These are phyloP conservation scores for Cyanidioschyzon merolae DNA, from an alignment of 23 red algal genomes.

Conservation along the genomic window DNA sequence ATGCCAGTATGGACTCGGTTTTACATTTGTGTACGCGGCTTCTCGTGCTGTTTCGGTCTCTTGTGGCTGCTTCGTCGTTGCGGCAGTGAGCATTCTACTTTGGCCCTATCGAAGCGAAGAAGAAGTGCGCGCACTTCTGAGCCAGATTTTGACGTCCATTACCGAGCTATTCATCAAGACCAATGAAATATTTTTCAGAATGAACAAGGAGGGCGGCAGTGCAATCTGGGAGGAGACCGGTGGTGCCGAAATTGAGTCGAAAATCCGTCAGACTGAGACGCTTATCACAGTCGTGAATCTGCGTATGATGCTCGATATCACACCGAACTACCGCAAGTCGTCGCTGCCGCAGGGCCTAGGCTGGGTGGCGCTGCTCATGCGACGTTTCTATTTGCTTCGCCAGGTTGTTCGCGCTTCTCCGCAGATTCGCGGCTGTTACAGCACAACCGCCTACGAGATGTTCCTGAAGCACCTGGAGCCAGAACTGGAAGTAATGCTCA, in stretches of 20 bases:
- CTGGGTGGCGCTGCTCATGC: slow-evolving; percentile 11
- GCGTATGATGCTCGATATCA: slow-evolving; percentile 19
- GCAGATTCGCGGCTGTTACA: slow-evolving; percentile 16
- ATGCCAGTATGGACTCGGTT: slow-evolving; percentile 30
- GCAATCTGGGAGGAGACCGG: slow-evolving; percentile 19
- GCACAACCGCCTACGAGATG: slow-evolving; percentile 22
- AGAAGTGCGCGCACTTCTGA: slow-evolving; percentile 19
- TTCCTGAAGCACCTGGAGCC: slow-evolving; percentile 28
- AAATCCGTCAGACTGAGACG: slow-evolving; percentile 6
- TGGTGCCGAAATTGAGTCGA: slow-evolving; percentile 4
- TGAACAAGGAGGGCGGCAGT: slow-evolving; percentile 16
- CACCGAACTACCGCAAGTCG: slow-evolving; percentile 23
- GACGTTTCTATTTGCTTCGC: slow-evolving; percentile 9
- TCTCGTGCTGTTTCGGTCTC: slow-evolving; percentile 28
- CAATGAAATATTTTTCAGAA: slow-evolving; percentile 10
- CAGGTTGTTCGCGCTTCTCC: slow-evolving; percentile 18
- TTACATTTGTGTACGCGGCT: slow-evolving; percentile 29
- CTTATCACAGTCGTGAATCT: slow-evolving; percentile 10
- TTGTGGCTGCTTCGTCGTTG: slow-evolving; percentile 25
- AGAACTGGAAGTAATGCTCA: background rate
- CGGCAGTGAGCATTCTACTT: slow-evolving; percentile 11
- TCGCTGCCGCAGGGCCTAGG: slow-evolving; percentile 12
- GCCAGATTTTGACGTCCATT: background rate
- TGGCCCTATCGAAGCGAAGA: slow-evolving; percentile 25
- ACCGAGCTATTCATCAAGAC: background rate